Percentiles rank a stretch among this genome's conserved stretches.
phyloP scores from a whole-genome alignment of 1,284 basidiomycete genomes.

The Melampsora larici-populina region DNA sequence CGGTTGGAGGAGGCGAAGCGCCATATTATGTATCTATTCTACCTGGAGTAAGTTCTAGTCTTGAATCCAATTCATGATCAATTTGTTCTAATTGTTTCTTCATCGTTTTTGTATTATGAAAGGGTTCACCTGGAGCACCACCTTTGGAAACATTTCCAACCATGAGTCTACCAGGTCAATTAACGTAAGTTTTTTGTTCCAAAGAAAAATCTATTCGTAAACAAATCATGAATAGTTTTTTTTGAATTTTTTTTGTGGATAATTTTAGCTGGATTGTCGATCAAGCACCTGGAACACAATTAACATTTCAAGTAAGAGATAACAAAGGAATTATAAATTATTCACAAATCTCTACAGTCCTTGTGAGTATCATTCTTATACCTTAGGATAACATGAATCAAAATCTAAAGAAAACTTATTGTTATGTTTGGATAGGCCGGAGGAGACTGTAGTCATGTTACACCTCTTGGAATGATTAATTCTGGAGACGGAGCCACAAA shows the following conservation, averaged over 20 bases:
- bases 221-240: not conserved
- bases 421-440: not conserved
- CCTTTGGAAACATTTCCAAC: not conserved
- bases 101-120: not conserved
- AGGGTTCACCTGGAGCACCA: not conserved
- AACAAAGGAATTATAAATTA: not conserved
- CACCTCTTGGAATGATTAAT: not conserved
- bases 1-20: not conserved
- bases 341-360: not conserved
- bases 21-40: not conserved
- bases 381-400: not conserved
- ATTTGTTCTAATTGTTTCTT: not conserved
- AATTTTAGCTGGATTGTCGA: not conserved
- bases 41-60: not conserved
- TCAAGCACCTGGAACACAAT: not conserved
- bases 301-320: not conserved
- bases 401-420: not conserved
- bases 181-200: not conserved
- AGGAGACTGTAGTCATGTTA: not conserved
- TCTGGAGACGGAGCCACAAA: not conserved
- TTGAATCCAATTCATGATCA: not conserved
- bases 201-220: not conserved
- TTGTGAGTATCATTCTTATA: not conserved
- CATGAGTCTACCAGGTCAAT: not conserved
- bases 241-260: not conserved